Conservation (phyloP, 1,284 basidiomycete species). For the Cryptococcus neoformans region DNA sequence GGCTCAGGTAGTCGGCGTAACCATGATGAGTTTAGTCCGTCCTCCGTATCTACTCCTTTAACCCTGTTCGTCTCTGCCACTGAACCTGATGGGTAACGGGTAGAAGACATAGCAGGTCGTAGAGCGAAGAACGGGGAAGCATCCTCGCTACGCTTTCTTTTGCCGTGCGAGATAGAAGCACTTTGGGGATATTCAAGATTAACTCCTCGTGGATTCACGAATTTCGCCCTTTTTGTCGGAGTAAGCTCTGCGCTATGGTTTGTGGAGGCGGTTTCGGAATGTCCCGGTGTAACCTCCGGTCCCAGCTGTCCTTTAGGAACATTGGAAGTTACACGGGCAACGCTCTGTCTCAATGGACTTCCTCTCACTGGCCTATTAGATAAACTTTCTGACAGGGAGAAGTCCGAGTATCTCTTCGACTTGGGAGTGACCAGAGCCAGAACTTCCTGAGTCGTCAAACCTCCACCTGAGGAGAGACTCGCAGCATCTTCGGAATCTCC, state of each 20-base stretch:
- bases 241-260: slow-evolving; percentile 15
- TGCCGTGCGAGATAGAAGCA: neutral
- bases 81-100: too few relatives aligned
- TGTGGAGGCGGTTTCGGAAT: slow-evolving; percentile 12
- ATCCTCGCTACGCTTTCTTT: slow-evolving; percentile 17
- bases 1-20: slow-evolving; percentile 4
- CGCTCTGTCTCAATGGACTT: slow-evolving; percentile 28
- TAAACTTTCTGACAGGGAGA: neutral
- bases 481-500: neutral
- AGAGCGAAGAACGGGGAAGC: slow-evolving; percentile 38
- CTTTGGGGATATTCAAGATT: slow-evolving; percentile 17
- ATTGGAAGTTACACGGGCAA: slow-evolving; percentile 16
- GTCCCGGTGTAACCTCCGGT: slow-evolving; percentile 4
- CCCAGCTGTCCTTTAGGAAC: too few relatives aligned
- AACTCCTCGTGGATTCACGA: slow-evolving; percentile 10
- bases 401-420: slow-evolving; percentile 23
- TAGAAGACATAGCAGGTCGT: slow-evolving; percentile 15
- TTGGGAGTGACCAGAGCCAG: slow-evolving; percentile 30
- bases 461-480: too few relatives aligned
- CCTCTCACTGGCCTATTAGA: slow-evolving; percentile 5
- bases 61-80: neutral
- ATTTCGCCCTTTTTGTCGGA: slow-evolving; percentile 27
- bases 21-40: slow-evolving; percentile 5
- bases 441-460: neutral
- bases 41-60: slow-evolving; percentile 4